Base-by-base conservation (phyloP, 495 filamentous ascomycete genomes). In the Penicillium macrosclerotiorum region DNA sequence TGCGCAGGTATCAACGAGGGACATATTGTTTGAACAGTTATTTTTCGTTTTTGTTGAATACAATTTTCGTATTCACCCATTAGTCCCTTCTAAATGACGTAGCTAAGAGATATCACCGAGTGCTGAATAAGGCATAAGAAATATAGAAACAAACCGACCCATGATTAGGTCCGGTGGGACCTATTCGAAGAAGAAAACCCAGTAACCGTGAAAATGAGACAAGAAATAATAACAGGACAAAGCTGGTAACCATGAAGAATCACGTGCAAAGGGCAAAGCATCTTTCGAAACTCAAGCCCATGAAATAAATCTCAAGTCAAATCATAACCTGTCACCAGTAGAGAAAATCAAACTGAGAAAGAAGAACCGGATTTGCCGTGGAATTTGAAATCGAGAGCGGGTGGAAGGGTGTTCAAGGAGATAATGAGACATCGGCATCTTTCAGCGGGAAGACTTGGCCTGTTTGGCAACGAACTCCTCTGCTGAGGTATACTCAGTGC, bases 401-500 rank as follows among this genome's bases (percentile, higher is more conserved):
- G 33, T 16, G 13, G 14, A 27, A 39, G 12, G 35, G 9, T 14
- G 20, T 3, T 17, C 13, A 1, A 11, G 7, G 12, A 22, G 34
- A 37, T 37, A 8, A 4, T 4, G 4, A 38, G 18, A 12, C n/a
- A 16, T 18, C 12, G 20, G 27, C 14, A 20, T 13, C 12, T 5
- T n/a, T 41, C 13, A 41, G 17, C 22, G 6, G 16, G 25, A 14
- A 7, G 14, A 24, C 38, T 41, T 30, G 38, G 38, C 27, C 16
- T 41, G 8, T 13, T 41, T 14, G 17, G 30, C 44, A 5, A 22
- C 29, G 9, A 38, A 68, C 45, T 84, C 84, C 29, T 83, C 80
- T 41, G 77, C 75, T 42, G 67, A 81, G 61, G 92, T 82, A 60
- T 97, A 98, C 41, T 82, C 76, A 39, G 71, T 82, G 20, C 80